These are phyloP conservation scores for Ichthyophthirius multifiliis DNA, from an alignment of 169 alveolate genomes.

Conservation along the genomic window DNA sequence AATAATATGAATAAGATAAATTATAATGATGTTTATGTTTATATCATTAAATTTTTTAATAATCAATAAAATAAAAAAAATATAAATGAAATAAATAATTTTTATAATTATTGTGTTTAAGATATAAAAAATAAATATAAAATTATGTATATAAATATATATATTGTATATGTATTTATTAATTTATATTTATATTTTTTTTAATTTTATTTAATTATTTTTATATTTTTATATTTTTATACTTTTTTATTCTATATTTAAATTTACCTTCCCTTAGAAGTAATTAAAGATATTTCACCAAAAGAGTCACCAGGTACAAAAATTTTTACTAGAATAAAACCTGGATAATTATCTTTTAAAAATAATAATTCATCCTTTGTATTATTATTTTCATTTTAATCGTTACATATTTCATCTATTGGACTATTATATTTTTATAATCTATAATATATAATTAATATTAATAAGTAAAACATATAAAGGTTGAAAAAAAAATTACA, in stretches of 20 bases:
- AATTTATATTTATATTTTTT: too few relatives aligned
- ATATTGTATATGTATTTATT: too few relatives aligned
- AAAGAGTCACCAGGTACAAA: background rate
- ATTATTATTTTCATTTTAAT: background rate
- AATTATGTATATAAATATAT: too few relatives aligned
- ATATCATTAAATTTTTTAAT: background rate
- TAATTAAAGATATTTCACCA: constrained; percentile 3
- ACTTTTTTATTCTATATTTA: too few relatives aligned
- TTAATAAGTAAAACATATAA: background rate
- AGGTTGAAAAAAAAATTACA: background rate
- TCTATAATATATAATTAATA: background rate
- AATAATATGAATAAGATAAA: too few relatives aligned
- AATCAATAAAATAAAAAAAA: background rate
- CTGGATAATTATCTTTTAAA: background rate
- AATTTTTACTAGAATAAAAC: background rate
- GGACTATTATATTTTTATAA: background rate
- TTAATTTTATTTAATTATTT: too few relatives aligned
- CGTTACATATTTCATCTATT: background rate
- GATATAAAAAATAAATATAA: too few relatives aligned
- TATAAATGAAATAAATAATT: background rate
- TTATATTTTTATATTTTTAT: too few relatives aligned
- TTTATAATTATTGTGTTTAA: too few relatives aligned
- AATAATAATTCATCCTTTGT: background rate
- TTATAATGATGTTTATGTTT: background rate
- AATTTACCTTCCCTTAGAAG: background rate